Evolutionary conservation across 192 early-diverging fungal genomes (phyloP), one percentile per base, ranked within the genome.

Genomic region (Backusella australiensis): DNA sequence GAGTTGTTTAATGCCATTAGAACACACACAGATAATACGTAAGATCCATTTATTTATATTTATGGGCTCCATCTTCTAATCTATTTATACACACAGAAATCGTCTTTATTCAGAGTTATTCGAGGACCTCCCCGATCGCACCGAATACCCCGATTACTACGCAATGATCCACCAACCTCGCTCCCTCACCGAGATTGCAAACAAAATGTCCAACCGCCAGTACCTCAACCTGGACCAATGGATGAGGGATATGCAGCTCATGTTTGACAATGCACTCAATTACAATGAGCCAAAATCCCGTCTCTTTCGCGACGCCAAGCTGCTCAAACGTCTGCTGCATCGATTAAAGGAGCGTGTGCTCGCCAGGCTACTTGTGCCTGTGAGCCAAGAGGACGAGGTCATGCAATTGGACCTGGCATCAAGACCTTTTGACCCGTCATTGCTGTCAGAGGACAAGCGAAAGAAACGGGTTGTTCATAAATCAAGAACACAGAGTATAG

Each of bases 111-210:
- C 92, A 32, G 93, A 95, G 52, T 82, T 90, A 36, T 99, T 97
- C 78, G 82, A 93, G 52, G 88, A 94, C 9, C 82, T 96, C 1
- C 96, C 96, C 0, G 85, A 87, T 26, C 83, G 86, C 71, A 83
- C 85, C 19, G 88, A 92, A 44, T 99, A 96, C 75, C 95, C 96
- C 0, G 96, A 99, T 72, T 99, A 97, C 80, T 97, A 96, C 80
- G 84, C 89, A 26, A 83, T 94, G 17, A 99, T 97, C 75, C 78
- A 86, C n/a, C 84, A 93, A 1, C 97, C 97, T 1, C 94, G 95
- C 71, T 91, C 93, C 3, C 52, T 96, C 12, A 83, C 88, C 46
- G 78, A 84, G 39, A 91, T 95, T 34, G 82, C 91, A 75, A 86
- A 83, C 26, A 88, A 90, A 70, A 91, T 96, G 38, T 81, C 87